Evolutionary conservation across 2,329 filamentous ascomycete genomes (phyloP).

Genomic region (Hypoxylon sp.): DNA sequence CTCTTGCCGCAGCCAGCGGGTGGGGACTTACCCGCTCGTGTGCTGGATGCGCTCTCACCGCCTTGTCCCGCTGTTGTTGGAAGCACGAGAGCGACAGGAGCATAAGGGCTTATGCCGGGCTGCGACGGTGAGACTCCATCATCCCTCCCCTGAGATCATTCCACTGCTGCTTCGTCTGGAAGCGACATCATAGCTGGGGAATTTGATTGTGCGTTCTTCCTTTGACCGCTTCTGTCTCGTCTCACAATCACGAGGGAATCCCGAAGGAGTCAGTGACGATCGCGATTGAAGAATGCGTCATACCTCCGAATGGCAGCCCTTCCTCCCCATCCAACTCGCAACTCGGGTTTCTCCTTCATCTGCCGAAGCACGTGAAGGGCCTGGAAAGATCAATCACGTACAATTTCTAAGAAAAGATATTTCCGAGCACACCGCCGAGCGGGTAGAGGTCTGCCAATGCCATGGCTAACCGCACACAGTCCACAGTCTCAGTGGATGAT

Average conservation of each 20-base stretch:
- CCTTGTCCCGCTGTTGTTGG: not conserved
- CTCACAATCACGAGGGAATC: conserved; percentile 2
- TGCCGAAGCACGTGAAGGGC: conserved; percentile 14
- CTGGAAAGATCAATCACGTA: not conserved
- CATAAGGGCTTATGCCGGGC: not conserved
- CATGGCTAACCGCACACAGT: conserved; percentile 5
- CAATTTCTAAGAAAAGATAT: not conserved
- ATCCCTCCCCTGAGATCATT: not conserved
- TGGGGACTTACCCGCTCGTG: not conserved
- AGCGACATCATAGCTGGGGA: not conserved
- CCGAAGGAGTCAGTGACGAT: not conserved
- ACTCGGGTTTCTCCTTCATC: not conserved
- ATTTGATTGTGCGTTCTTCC: not conserved
- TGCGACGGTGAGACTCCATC: conserved; percentile 1
- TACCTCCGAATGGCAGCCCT: not conserved
- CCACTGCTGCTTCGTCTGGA: not conserved
- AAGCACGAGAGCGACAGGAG: not conserved
- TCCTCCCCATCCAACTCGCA: too few relatives aligned
- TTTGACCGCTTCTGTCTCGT: not conserved
- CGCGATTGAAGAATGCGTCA: conserved; percentile 1
- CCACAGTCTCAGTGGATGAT: not conserved
- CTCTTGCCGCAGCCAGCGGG: not conserved
- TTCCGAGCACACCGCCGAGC: conserved; percentile 1
- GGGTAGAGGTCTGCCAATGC: conserved; percentile 1
- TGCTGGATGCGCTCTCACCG: not conserved